Evolutionary conservation across 805 yeast genomes (phyloP).

Genomic region (Saccharomycopsis vini): DNA sequence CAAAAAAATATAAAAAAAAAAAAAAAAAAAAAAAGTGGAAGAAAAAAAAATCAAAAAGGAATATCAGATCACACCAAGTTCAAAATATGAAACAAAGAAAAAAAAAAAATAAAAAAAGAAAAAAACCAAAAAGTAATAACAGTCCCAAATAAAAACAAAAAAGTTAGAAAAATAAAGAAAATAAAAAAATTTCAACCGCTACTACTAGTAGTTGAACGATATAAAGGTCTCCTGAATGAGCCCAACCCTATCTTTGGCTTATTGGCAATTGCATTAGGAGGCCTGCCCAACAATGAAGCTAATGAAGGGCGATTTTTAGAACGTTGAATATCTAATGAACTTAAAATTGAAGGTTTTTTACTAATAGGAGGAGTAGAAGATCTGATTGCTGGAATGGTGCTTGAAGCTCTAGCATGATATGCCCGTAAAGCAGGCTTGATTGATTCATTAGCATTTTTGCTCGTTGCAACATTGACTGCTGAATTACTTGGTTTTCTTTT

Average conservation of each 20-base stretch:
- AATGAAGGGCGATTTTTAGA: neutral
- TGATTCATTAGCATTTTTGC: neutral
- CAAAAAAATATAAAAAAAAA: neutral
- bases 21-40: neutral
- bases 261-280: neutral
- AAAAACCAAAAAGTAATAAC: neutral
- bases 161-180: neutral
- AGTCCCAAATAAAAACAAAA: too few relatives aligned
- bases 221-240: slow-evolving; percentile 13
- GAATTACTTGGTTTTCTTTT: neutral
- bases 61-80: too few relatives aligned
- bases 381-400: neutral
- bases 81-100: too few relatives aligned
- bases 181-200: neutral
- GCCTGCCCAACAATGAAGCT: neutral
- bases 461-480: neutral
- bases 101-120: too few relatives aligned
- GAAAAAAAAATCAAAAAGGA: neutral
- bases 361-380: neutral
- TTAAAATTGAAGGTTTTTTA: slow-evolving; percentile 17
- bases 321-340: slow-evolving; percentile 10
- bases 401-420: neutral
- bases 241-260: slow-evolving; percentile 13
- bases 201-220: slow-evolving; percentile 11
- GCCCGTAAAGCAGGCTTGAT: slow-evolving; percentile 4